A percentile compares a stretch with the other conserved stretches of the same genome.
These are phyloP conservation scores for Venturia carpophila DNA, from an alignment of 2,329 filamentous ascomycete species.

Conservation along the genomic window DNA sequence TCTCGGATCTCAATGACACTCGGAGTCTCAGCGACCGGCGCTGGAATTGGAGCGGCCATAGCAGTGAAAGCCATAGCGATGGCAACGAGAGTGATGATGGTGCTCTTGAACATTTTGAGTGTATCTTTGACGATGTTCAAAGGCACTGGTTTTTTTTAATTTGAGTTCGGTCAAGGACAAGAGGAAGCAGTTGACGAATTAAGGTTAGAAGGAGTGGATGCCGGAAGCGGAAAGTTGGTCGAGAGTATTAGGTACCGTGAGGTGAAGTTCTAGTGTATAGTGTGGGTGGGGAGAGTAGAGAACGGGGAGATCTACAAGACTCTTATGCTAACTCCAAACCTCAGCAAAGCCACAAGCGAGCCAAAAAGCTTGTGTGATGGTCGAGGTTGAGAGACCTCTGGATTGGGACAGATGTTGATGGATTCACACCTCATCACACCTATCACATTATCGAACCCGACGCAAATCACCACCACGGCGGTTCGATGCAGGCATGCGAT, in stretches of 20 bases:
- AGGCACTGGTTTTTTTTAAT: too few relatives aligned
- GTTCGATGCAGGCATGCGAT: constrained; percentile 6
- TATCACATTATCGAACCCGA: background rate
- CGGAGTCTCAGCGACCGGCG: background rate
- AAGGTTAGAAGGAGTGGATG: background rate
- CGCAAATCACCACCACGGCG: constrained; percentile 7
- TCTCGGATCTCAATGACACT: background rate
- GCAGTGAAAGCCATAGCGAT: constrained; percentile 7
- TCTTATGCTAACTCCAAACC: background rate
- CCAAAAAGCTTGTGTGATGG: background rate
- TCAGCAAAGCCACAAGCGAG: background rate
- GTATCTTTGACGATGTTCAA: background rate
- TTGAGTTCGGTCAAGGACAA: too few relatives aligned
- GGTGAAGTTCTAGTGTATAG: constrained; percentile 10
- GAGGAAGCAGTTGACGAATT: too few relatives aligned
- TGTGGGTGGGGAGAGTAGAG: background rate
- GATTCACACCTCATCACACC: constrained; percentile 5
- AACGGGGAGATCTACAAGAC: background rate
- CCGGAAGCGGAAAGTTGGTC: background rate
- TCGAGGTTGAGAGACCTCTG: background rate
- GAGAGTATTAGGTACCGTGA: constrained; percentile 11
- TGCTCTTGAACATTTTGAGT: constrained; percentile 9
- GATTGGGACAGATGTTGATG: background rate
- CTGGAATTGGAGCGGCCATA: constrained; percentile 8
- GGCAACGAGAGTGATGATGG: background rate